A percentile compares a stretch with the other conserved stretches of the same genome.
These are phyloP conservation scores for Endogone sp. DNA, from an alignment of 192 early-diverging fungal genomes.

Conservation along the genomic window DNA sequence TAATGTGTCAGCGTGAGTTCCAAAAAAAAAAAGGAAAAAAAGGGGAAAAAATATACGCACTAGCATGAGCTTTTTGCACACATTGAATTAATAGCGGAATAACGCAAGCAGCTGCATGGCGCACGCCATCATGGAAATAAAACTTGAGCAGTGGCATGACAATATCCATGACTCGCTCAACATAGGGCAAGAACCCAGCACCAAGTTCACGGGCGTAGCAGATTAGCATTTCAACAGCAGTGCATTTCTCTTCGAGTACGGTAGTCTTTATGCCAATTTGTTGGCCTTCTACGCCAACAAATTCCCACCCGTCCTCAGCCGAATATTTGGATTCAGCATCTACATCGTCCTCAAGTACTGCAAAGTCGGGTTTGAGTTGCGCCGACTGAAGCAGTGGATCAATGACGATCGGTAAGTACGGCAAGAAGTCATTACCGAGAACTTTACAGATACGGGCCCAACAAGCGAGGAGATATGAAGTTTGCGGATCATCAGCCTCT, in stretches of 20 bases:
- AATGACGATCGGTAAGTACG: slow-evolving; percentile 89
- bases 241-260: slow-evolving; percentile 96
- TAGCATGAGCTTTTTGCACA: slow-evolving; percentile 41
- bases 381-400: slow-evolving; percentile 85
- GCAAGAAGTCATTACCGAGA: slow-evolving; percentile 90
- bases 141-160: slow-evolving; percentile 90
- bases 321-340: slow-evolving; percentile 81
- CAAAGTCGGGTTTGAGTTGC: slow-evolving; percentile 91
- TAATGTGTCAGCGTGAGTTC: too few species aligned
- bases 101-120: slow-evolving; percentile 77
- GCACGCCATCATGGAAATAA: slow-evolving; percentile 97
- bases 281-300: slow-evolving; percentile 87
- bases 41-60: too few species aligned
- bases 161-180: slow-evolving; percentile 77
- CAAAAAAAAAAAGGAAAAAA: too few species aligned
- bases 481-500: slow-evolving; percentile 92
- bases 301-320: slow-evolving; percentile 98
- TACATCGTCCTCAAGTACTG: slow-evolving; percentile 77
- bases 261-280: slow-evolving; percentile 95
- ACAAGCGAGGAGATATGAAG: slow-evolving; percentile 86
- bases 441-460: slow-evolving; percentile 98
- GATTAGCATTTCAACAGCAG: slow-evolving; percentile 96
- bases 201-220: slow-evolving; percentile 93
- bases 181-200: slow-evolving; percentile 83
- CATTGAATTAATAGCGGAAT: slow-evolving; percentile 78